Evolutionary conservation across 768 basidiomycete species (phyloP), one percentile per base, ranked within the genome.

Genomic region (Pleurotus tuoliensis): DNA sequence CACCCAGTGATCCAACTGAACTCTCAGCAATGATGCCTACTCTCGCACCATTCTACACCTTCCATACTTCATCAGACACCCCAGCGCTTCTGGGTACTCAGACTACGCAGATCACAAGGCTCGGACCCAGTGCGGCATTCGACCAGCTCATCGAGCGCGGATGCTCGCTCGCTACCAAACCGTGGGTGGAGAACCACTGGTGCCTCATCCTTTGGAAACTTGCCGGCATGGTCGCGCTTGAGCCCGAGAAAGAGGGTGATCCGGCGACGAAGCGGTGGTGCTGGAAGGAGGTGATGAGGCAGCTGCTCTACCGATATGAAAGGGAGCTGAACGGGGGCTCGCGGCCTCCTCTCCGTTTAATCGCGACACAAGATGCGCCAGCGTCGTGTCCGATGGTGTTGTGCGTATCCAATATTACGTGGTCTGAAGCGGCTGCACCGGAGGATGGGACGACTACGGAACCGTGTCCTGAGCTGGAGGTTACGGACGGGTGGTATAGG

Each of bases 401-500:
- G 3, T 91, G 90, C 65, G 79, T 99, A 2, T 89, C 92, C 1
- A 79, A 80, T 25, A 83, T 98, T 38, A 70, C 70, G 4, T 87
- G 84, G 83, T 71, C 76, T 5, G 66, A 76, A 30, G 61, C 61
- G 16, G 69, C 68, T 3, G 57, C 70, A 2, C 68, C 72, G 22
- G 73, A 77, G 1, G 71, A 78, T 27, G 73, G 73, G 3, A 50
- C 69, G 16, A 62, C 72, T 4, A 63, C 70, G 24, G 73, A 73
- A 20, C 65, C 73, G 2, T 69, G 76, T 62, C 81, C 87, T 0
- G 82, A 86, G 60, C 70, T 99, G 5, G 97, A 98, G 69, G 73
- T 98, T n/a, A 94, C 94, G 0, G 97, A 99, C 66, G 97, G 97
- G 12, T 99, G 97, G 97, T 99, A 99, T 64, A 75, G 86, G 25